Percentiles rank a stretch among this genome's conserved stretches.
Evolutionary conservation across 2,329 filamentous ascomycete genomes (phyloP).

Genomic region (Pestalotiopsis fici): DNA sequence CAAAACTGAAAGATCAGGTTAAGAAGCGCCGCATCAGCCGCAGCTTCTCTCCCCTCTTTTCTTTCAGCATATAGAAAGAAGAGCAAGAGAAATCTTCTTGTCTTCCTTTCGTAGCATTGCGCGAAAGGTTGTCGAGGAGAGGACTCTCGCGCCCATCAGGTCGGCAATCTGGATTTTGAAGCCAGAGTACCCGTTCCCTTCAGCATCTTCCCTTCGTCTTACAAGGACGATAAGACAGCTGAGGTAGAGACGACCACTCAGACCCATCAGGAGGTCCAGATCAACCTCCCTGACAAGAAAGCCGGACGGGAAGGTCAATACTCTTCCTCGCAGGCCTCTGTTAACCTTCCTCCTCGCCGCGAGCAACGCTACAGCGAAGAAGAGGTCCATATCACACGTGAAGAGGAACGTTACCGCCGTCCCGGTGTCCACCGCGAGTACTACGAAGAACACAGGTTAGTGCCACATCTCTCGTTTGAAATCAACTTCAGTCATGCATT

Average conservation of each 20-base stretch:
- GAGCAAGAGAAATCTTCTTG: constrained; percentile 67
- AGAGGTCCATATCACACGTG: constrained; percentile 79
- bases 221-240: constrained; percentile 68
- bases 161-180: constrained; percentile 99
- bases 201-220: constrained; percentile 99
- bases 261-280: constrained; percentile 86
- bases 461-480: constrained; percentile 19
- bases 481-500: background rate
- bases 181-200: constrained; percentile 98
- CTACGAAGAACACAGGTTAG: constrained; percentile 51
- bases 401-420: constrained; percentile 76
- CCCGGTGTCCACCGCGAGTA: constrained; percentile 61
- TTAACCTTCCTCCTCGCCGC: constrained; percentile 64
- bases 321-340: constrained; percentile 62
- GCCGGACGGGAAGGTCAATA: constrained; percentile 98
- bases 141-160: constrained; percentile 56
- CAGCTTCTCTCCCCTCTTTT: constrained; percentile 41
- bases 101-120: constrained; percentile 59
- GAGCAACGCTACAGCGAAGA: constrained; percentile 73
- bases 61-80: constrained; percentile 50
- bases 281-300: constrained; percentile 70
- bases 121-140: constrained; percentile 47
- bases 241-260: constrained; percentile 53
- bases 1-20: constrained; percentile 34
- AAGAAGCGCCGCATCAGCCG: constrained; percentile 31